Evolutionary conservation across 495 filamentous ascomycete genomes (phyloP).

Genomic region (Penicillium macrosclerotiorum): DNA sequence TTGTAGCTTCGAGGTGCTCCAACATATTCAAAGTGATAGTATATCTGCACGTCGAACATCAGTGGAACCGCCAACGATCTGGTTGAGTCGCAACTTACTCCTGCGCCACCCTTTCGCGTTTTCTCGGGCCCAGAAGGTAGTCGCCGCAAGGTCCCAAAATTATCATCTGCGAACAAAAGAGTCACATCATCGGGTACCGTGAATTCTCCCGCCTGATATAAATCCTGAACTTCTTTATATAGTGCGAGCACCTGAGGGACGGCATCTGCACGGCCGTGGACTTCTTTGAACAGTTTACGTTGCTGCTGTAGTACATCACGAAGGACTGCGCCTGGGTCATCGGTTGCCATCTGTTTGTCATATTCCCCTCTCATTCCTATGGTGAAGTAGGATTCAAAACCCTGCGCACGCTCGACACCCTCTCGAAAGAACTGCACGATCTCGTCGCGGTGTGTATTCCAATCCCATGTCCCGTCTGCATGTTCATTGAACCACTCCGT

Average conservation of each 20-base stretch:
- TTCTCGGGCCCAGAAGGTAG: conserved; percentile 64
- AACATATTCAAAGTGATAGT: conserved; percentile 71
- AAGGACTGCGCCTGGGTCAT: conserved; percentile 57
- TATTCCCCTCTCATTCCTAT: conserved; percentile 73
- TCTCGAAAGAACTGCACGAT: conserved; percentile 67
- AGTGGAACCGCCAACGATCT: not conserved
- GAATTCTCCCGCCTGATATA: conserved; percentile 60
- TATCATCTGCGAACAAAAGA: conserved; percentile 73
- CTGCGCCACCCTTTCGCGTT: conserved; percentile 59
- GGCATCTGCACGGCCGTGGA: conserved; percentile 52
- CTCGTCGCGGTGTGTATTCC: conserved; percentile 61
- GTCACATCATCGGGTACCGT: conserved; percentile 70
- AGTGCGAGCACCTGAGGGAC: conserved; percentile 72
- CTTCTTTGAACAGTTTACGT: conserved; percentile 49
- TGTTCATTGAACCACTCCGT: conserved; percentile 62
- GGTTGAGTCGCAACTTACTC: conserved; percentile 38
- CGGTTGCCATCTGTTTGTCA: conserved; percentile 58
- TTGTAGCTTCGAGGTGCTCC: conserved; percentile 29
- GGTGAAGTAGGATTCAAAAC: conserved; percentile 63
- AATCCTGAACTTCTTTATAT: conserved; percentile 69
- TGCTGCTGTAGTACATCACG: conserved; percentile 59
- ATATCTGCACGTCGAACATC: conserved; percentile 32
- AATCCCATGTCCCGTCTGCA: conserved; percentile 60
- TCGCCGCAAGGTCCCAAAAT: conserved; percentile 67
- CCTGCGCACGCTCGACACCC: conserved; percentile 61